Evolutionary conservation across 306 rosid species (phyloP).

Genomic region (Aeschynomene evenia): DNA sequence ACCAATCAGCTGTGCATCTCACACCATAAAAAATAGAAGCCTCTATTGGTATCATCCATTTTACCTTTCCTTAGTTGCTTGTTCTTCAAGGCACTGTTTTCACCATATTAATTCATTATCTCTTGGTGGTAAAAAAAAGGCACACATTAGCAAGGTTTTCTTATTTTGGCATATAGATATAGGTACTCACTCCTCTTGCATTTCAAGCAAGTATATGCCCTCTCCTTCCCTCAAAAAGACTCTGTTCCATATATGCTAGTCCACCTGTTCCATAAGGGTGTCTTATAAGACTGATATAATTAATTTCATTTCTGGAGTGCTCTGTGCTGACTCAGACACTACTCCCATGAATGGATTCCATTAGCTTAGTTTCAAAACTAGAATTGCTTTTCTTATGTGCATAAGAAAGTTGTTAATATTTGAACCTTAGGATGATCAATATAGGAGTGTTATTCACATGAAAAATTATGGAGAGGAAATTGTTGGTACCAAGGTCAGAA

Average conservation of each 20-base stretch:
- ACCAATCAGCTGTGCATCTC: conserved; percentile 65
- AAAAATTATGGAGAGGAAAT: background rate
- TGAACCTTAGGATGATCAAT: background rate
- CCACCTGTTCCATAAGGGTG: conserved; percentile 64
- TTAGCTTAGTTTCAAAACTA: background rate
- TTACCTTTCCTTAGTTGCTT: conserved; percentile 20
- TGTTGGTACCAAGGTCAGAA: background rate
- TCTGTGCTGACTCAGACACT: conserved; percentile 33
- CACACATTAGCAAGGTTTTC: conserved; percentile 29
- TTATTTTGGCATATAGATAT: conserved; percentile 40
- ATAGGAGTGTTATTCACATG: background rate
- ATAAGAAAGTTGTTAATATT: background rate
- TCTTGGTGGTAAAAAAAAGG: conserved; percentile 27
- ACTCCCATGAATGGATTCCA: conserved; percentile 11
- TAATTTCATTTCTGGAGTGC: conserved; percentile 15
- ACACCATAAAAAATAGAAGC: conserved; percentile 42
- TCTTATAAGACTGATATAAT: conserved; percentile 70
- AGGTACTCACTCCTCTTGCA: conserved; percentile 54
- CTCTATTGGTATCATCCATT: conserved; percentile 25
- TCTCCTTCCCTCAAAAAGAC: conserved; percentile 38
- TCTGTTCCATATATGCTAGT: conserved; percentile 2
- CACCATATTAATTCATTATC: conserved; percentile 21
- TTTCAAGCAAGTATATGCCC: conserved; percentile 45
- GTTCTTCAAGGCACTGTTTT: conserved; percentile 29
- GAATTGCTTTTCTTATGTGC: background rate